phyloP scores from a whole-genome alignment of 164 flowering plant species.

The Hamamelis virginiana region DNA sequence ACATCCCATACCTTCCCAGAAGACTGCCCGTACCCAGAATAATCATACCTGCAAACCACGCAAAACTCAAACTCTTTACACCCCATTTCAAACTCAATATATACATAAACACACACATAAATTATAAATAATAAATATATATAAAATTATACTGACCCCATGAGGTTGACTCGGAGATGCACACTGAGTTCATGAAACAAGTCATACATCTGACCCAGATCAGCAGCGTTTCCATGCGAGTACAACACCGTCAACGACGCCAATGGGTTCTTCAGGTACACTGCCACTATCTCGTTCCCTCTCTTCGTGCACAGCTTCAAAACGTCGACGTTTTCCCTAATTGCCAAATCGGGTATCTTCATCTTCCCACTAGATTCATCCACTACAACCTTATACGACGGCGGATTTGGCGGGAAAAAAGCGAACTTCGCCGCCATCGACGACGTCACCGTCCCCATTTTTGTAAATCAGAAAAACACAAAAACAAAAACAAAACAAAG shows the following conservation, averaged over 20 bases:
- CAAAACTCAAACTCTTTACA: not conserved
- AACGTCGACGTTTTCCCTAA: constrained; percentile 70
- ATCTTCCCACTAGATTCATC: constrained; percentile 47
- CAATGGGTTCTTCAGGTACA: constrained; percentile 61
- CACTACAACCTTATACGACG: constrained; percentile 57
- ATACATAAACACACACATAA: not conserved
- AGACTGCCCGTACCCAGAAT: constrained; percentile 90
- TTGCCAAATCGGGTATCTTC: constrained; percentile 46
- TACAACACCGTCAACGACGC: constrained; percentile 72
- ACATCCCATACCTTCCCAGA: constrained; percentile 68
- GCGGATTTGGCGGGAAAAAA: constrained; percentile 85
- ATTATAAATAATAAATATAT: no score
- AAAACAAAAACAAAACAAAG: not conserved
- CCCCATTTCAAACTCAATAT: not conserved
- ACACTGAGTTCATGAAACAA: constrained; percentile 71
- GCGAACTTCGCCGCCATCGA: constrained; percentile 90
- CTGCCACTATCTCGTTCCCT: constrained; percentile 68
- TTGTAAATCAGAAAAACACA: not conserved
- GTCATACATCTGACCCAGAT: constrained; percentile 91
- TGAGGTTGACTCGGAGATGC: constrained; percentile 73
- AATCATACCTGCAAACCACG: constrained; percentile 67
- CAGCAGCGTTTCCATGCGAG: constrained; percentile 94
- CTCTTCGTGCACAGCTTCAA: constrained; percentile 62
- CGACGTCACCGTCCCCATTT: constrained; percentile 81
- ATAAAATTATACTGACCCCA: constrained; percentile 58